Conservation (phyloP, 2,329 filamentous ascomycete species). For the Sclerotinia trifoliorum region DNA sequence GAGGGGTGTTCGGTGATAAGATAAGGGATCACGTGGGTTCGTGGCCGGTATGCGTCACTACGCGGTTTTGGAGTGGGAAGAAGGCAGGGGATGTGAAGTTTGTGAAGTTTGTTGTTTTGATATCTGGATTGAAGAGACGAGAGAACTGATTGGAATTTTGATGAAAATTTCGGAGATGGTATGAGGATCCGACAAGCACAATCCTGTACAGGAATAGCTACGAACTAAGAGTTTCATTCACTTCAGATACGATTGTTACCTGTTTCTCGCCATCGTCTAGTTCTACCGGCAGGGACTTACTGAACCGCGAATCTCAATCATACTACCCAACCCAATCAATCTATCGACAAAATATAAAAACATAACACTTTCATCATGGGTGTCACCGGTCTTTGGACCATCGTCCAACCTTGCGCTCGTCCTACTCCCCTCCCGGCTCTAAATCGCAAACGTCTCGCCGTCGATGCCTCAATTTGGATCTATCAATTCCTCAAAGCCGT, state of each 20-base stretch:
- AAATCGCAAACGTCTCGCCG: constrained; percentile 91
- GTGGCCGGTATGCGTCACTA: constrained; percentile 19
- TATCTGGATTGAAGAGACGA: not conserved
- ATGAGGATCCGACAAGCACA: not conserved
- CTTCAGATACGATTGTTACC: not conserved
- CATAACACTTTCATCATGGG: constrained; percentile 62
- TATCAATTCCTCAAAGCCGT: constrained; percentile 99
- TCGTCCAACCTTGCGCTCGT: constrained; percentile 89
- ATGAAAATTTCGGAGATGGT: not conserved
- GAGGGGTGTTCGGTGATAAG: constrained; percentile 23
- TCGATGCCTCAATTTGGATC: constrained; percentile 99
- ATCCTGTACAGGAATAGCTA: not conserved
- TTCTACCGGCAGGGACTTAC: not conserved
- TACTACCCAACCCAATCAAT: not conserved
- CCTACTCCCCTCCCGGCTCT: constrained; percentile 95
- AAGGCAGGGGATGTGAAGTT: not conserved
- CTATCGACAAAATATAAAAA: not conserved
- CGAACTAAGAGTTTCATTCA: not conserved
- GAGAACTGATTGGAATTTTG: not conserved
- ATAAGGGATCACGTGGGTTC: constrained; percentile 24
- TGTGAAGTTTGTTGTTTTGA: not conserved
- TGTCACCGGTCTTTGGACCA: constrained; percentile 96
- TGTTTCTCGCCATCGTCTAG: not conserved
- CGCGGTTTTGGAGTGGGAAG: constrained; percentile 2
- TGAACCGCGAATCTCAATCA: not conserved